These are phyloP conservation scores for Ophiosphaerella herpotricha DNA, from an alignment of 2,329 filamentous ascomycete genomes.

Conservation along the genomic window DNA sequence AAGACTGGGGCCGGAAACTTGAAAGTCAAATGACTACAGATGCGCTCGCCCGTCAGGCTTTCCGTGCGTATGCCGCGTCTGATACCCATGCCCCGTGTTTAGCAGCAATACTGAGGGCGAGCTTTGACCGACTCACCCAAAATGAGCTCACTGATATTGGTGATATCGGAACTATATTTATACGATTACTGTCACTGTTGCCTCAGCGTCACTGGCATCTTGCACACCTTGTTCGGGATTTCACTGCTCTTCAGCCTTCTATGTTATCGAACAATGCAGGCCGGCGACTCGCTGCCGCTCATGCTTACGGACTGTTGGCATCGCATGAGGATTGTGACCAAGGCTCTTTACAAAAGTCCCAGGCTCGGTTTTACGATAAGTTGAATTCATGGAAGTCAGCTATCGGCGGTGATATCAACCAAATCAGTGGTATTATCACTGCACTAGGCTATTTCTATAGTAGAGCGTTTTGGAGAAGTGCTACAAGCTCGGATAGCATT, in stretches of 20 bases:
- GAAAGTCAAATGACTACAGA: slow-evolving; percentile 75
- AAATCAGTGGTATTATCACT: slow-evolving; percentile 64
- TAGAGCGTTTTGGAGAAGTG: slow-evolving; percentile 58
- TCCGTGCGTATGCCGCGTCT: slow-evolving; percentile 56
- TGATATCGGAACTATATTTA: slow-evolving; percentile 55
- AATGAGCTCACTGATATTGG: slow-evolving; percentile 48
- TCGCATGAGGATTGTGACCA: slow-evolving; percentile 61
- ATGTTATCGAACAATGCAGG: slow-evolving; percentile 74
- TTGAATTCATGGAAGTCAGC: slow-evolving; percentile 61
- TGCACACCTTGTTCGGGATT: slow-evolving; percentile 38
- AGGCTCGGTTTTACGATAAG: slow-evolving; percentile 55
- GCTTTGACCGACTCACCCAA: slow-evolving; percentile 51
- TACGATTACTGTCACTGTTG: slow-evolving; percentile 60
- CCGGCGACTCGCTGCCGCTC: slow-evolving; percentile 68
- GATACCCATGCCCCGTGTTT: slow-evolving; percentile 44
- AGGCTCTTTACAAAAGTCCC: slow-evolving; percentile 48
- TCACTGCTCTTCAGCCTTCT: slow-evolving; percentile 60
- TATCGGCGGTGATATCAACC: slow-evolving; percentile 63
- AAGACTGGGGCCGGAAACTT: slow-evolving; percentile 83
- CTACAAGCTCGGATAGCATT: slow-evolving; percentile 16
- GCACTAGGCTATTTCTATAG: slow-evolving; percentile 64
- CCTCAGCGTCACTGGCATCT: slow-evolving; percentile 52
- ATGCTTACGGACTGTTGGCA: slow-evolving; percentile 74
- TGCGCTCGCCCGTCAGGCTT: slow-evolving; percentile 63
- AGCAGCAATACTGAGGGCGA: slow-evolving; percentile 49